Base-by-base conservation (phyloP, 495 filamentous ascomycete species). In the Aspergillus carlsbadensis region DNA sequence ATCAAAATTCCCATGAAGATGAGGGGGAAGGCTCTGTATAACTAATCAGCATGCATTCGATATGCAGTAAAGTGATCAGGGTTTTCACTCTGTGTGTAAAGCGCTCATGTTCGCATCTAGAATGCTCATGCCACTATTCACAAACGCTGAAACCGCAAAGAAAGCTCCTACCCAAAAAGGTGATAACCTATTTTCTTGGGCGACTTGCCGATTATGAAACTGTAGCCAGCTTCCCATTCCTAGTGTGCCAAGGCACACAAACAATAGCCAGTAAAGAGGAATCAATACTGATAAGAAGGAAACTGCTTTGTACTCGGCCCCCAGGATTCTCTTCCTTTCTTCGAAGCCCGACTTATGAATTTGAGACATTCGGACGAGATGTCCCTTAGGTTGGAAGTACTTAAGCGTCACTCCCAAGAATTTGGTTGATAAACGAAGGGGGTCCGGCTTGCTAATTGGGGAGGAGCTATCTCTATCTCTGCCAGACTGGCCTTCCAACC, bases 101-200 rank as follows among this genome's bases (percentile, higher is more conserved):
- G 73, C 71, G 44, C 65, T 80, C 86, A 95, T 91, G 60, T 95
- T 95, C 17, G 81, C 76, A 68, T 95, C 91, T 40, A 96, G 69
- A 31, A 96, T 81, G 18, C 83, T 84, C 91, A 96, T 92, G 20
- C 91, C 91, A 17, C 81, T 87, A 65, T 95, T 96, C 61, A 89
- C 92, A 69, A 96, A 96, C 2, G 89, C 91, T 46, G 86, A 90
- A 1, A 75, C 66, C 15, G 73, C 74, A 54, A 78, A 76, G 41
- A 79, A 79, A 4, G 71, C 66, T 13, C 75, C 75, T 1, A 70
- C 73, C 71, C 70, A 78, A 53, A 81, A 89, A 10, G 88, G 83
- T 56, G 85, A 82, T 36, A 90, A 76, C 1, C 86, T 88, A 68
- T 95, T 95, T 22, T 64, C 68, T 15, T 73, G 66, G 0, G 89